phyloP scores from a whole-genome alignment of 441 rosid species.

The Rhodomyrtus psidioides region DNA sequence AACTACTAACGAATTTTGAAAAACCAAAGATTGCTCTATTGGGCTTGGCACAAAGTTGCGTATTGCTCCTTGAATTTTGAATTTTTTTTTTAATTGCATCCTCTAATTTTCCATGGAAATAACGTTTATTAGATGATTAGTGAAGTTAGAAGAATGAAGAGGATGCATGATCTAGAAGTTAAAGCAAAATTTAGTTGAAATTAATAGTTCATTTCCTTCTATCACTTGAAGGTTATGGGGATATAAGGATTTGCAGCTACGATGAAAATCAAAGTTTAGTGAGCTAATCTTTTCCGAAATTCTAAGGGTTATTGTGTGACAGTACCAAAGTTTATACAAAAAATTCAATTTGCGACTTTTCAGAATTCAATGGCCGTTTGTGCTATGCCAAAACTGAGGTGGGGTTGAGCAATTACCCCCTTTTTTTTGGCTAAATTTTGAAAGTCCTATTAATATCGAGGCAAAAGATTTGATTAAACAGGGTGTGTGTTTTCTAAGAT shows the following conservation, averaged over 20 bases:
- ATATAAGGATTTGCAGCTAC: background rate
- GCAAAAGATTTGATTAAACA: background rate
- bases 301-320: background rate
- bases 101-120: too few species aligned
- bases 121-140: too few species aligned
- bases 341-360: background rate
- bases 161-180: too few species aligned
- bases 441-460: background rate
- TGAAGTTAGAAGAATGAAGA: too few species aligned
- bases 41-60: too few species aligned
- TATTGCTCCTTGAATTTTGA: too few species aligned
- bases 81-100: too few species aligned
- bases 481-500: background rate
- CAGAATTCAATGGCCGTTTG: background rate
- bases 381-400: background rate
- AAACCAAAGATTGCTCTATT: too few species aligned
- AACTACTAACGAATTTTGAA: too few species aligned
- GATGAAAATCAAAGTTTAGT: background rate
- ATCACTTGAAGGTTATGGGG: background rate
- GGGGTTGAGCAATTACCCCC: too few species aligned
- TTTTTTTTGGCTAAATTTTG: background rate
- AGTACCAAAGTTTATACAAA: background rate
- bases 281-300: background rate
- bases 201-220: too few species aligned
- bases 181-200: too few species aligned